phyloP scores from a whole-genome alignment of 768 basidiomycete species.

The Vishniacozyma victoriae region DNA sequence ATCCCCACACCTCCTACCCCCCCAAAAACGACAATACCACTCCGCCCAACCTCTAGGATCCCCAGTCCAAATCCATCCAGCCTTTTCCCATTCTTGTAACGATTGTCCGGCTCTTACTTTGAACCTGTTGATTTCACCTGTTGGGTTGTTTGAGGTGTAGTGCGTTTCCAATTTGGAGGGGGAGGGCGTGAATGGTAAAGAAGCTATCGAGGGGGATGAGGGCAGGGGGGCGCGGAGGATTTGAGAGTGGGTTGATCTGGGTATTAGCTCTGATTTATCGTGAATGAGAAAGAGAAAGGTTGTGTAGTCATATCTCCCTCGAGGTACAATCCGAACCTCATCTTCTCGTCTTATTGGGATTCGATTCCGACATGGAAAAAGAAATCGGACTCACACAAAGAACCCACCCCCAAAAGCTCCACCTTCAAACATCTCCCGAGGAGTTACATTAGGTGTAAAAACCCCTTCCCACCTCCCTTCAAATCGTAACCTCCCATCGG shows the following conservation, averaged over 20 bases:
- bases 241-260: constrained; percentile 25
- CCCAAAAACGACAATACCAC: constrained; percentile 45
- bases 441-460: constrained; percentile 45
- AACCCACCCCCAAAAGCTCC: constrained; percentile 45
- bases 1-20: constrained; percentile 39
- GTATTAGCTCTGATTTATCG: no score
- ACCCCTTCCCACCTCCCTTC: constrained; percentile 37
- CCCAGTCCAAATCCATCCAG: constrained; percentile 44
- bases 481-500: constrained; percentile 36
- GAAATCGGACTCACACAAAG: constrained; percentile 28
- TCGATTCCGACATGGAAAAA: not conserved
- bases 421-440: constrained; percentile 42
- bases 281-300: no score
- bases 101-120: constrained; percentile 36
- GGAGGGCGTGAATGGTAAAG: constrained; percentile 25
- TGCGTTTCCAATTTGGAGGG: constrained; percentile 3
- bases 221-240: constrained; percentile 25
- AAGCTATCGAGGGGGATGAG: constrained; percentile 11
- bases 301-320: no score
- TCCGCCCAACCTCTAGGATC: constrained; percentile 47
- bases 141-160: constrained; percentile 22
- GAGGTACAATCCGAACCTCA: not conserved
- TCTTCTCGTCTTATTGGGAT: not conserved
- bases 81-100: constrained; percentile 46
- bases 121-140: constrained; percentile 35